Evolutionary conservation across 768 basidiomycete species (phyloP).

Genomic region (Lepiota venenata): DNA sequence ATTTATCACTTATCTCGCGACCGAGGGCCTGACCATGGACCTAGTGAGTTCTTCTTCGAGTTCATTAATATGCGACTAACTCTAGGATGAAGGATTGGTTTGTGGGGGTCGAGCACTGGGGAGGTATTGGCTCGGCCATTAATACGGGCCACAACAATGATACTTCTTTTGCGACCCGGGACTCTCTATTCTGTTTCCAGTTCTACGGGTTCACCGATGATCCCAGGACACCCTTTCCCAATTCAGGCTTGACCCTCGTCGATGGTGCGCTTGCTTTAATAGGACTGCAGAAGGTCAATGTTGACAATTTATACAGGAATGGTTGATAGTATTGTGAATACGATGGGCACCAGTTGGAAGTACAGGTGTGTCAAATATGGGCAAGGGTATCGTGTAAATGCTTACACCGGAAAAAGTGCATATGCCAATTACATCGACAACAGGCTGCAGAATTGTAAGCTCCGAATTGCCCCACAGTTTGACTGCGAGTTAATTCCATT

Average conservation of each 20-base stretch:
- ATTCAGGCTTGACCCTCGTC: slow-evolving; percentile 40
- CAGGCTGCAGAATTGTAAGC: slow-evolving; percentile 7
- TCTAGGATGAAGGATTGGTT: slow-evolving; percentile 18
- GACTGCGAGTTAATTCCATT: background rate
- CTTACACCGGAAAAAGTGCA: background rate
- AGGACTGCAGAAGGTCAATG: background rate
- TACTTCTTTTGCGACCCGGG: slow-evolving; percentile 44
- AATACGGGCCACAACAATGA: slow-evolving; percentile 34
- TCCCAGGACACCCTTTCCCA: slow-evolving; percentile 37
- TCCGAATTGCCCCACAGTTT: background rate
- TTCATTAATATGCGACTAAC: background rate
- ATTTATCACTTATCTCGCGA: slow-evolving; percentile 8
- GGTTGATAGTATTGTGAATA: slow-evolving; percentile 15
- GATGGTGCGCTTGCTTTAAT: slow-evolving; percentile 26
- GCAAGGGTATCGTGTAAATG: no score
- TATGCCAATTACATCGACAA: slow-evolving; percentile 10
- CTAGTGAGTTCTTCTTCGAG: background rate
- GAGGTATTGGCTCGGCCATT: slow-evolving; percentile 43
- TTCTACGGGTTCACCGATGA: slow-evolving; percentile 42
- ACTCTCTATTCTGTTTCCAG: slow-evolving; percentile 43
- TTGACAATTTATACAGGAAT: slow-evolving; percentile 21
- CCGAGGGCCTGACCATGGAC: background rate
- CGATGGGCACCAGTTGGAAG: background rate
- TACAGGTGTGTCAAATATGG: background rate
- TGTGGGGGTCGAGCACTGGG: slow-evolving; percentile 40